Evolutionary conservation across 176 grass and related monocot genomes (phyloP).

Genomic region (Hyparrhenia diplandra): DNA sequence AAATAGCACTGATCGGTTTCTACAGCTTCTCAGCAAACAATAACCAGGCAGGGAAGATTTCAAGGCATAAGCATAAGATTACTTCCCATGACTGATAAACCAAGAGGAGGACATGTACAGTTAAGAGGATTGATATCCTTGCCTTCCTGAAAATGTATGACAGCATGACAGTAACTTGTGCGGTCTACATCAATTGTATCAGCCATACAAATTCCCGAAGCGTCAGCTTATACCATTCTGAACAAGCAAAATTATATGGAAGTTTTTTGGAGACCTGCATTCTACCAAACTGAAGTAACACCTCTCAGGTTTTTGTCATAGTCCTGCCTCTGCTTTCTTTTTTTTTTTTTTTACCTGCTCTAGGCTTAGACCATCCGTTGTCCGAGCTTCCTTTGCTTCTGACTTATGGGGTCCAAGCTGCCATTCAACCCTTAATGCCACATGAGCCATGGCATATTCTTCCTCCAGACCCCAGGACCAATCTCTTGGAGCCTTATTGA

Average conservation of each 20-base stretch:
- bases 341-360: background rate
- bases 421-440: background rate
- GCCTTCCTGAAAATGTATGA: background rate
- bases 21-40: conserved; percentile 6
- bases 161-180: background rate
- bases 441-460: background rate
- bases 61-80: background rate
- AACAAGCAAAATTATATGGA: background rate
- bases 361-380: background rate
- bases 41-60: conserved; percentile 1
- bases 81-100: conserved; percentile 19
- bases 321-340: background rate
- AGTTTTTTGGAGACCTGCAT: background rate
- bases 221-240: background rate
- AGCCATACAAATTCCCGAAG: conserved; percentile 5
- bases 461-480: background rate
- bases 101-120: background rate
- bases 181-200: background rate
- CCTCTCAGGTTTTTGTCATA: background rate
- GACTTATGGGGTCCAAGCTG: background rate
- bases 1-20: background rate
- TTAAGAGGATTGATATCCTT: background rate
- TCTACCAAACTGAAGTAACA: background rate
- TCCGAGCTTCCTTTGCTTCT: background rate
- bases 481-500: background rate